Base-by-base conservation (phyloP, 2,329 filamentous ascomycete genomes). In the Diplodia corticola region DNA sequence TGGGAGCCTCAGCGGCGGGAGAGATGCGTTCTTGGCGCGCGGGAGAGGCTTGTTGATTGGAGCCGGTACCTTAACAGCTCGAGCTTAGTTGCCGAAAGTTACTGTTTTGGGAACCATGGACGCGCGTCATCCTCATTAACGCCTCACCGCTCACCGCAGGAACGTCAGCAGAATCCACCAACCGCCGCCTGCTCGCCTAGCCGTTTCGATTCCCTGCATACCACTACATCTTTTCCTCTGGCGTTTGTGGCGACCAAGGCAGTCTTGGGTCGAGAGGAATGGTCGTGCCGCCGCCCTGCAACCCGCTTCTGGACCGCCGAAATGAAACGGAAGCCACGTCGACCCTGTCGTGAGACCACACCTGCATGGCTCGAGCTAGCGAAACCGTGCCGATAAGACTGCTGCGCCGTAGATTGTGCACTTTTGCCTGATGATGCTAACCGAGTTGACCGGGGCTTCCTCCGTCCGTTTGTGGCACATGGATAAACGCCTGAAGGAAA, bases 21-120 rank as follows among this genome's bases (percentile, higher is more conserved):
- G 26, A 30, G 24, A 24, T 35, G 57, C 26, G 26, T 49, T 49
- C 57, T 61, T 61, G 57, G 57, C 57, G 24, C 15, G 12, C 5
- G 26, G 24, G 17, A 12, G 5, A n/a, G 28, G 26, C n/a, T 61
- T 40, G 57, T 12, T 33, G 22, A 33, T 35, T 48, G 40, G 15
- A 35, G 49, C 28, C 57, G 57, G 48, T 26, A 61, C 30, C 44
- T 49, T 49, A 61, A 28, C 40, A 49, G n/a, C 57, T 35, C 28
- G 44, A 61, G 57, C 57, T 35, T 50, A 28, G 33, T 49, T 26
- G 30, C 44, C 44, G 57, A 49, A 35, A 61, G 48, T 61, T 61
- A 17, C 57, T n/a, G 17, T 22, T 61, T 49, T 22, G 40, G 57
- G 44, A 4, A 6, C 13, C 5, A n/a, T 61, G 57, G 5, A 61